phyloP scores from a whole-genome alignment of 2,329 filamentous ascomycete species.

The Didymosphaeria variabile region DNA sequence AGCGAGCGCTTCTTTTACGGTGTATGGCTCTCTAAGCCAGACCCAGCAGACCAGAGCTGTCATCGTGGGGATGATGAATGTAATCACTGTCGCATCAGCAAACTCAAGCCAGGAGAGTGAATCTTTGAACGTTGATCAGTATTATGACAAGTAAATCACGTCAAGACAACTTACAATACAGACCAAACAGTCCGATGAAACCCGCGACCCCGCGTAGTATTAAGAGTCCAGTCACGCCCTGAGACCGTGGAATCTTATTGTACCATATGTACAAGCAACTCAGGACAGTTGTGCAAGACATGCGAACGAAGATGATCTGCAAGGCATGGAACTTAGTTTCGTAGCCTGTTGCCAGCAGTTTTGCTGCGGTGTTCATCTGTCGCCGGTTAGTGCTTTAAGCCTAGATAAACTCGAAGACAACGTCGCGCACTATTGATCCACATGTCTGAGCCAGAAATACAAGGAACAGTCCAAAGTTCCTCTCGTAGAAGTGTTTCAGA shows the following conservation, averaged over 20 bases:
- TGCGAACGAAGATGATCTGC: slow-evolving; percentile 77
- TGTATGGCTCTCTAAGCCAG: slow-evolving; percentile 77
- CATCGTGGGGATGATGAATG: slow-evolving; percentile 80
- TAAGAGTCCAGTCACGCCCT: slow-evolving; percentile 29
- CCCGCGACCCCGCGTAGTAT: slow-evolving; percentile 35
- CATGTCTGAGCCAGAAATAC: slow-evolving; percentile 52
- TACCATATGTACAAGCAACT: slow-evolving; percentile 77
- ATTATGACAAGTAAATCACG: slow-evolving; percentile 35
- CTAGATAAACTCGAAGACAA: background rate
- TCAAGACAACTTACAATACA: slow-evolving; percentile 34
- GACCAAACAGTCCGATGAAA: slow-evolving; percentile 38
- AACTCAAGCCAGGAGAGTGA: slow-evolving; percentile 79
- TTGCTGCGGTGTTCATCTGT: slow-evolving; percentile 38
- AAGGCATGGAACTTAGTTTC: slow-evolving; percentile 39
- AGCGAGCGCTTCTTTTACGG: slow-evolving; percentile 77
- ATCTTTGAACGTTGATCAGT: slow-evolving; percentile 45
- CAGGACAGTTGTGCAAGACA: slow-evolving; percentile 73
- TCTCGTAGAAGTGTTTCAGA: slow-evolving; percentile 29
- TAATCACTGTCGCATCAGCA: slow-evolving; percentile 85
- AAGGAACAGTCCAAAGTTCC: slow-evolving; percentile 35
- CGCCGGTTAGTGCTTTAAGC: background rate
- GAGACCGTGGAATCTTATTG: slow-evolving; percentile 50
- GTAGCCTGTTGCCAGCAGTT: slow-evolving; percentile 35
- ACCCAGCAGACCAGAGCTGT: slow-evolving; percentile 82
- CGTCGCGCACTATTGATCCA: slow-evolving; percentile 29